Evolutionary conservation across 2,329 filamentous ascomycete genomes (phyloP), one percentile per base, ranked within the genome.

Genomic region (Microsporum canis): DNA sequence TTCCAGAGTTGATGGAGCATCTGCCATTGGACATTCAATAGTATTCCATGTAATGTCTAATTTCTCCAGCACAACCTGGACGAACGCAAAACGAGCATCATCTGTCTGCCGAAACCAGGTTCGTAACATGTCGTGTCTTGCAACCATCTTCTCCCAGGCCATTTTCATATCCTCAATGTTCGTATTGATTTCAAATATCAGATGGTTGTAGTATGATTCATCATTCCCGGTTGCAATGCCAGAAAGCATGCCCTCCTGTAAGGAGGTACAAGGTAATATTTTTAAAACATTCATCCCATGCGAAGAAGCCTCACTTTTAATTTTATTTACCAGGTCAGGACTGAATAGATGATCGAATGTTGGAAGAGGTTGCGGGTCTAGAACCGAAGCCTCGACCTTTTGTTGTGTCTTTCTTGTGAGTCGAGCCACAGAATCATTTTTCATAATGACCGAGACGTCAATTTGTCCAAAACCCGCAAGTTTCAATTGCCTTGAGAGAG

Each of bases 221-320:
- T 75, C 71, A 1, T 72, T 72, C 1, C 64, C 77, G 67, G 74
- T 74, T 3, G 71, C 66, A 31, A 74, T 74, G 6, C 83, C 82
- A 2, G 84, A 86, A 0, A 96, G 77, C 90, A 96, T 96, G 0
- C 87, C 88, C 75, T 95, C 88, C 71, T 96, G 91, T 0, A 96
- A 76, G 0, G 91, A 88, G 1, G 90, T 95, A 69, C 91, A 96
- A 0, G 91, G 91, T 3, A 91, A 74, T 6, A 95, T 78, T 1
- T 76, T 77, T 34, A 81, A 73, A 2, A 88, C 75, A 0, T 66
- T 51, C 3, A 71, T 70, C 0, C 71, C 71, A 1, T 71, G 63
- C 3, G 62, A 14, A 3, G 65, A 51, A 60, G 81, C 75, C 0
- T 65, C 67, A 4, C 69, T 60, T 31, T 65, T 67, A 5, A 80